phyloP scores from a whole-genome alignment of 2,329 filamentous ascomycete genomes.

The Phoma herbarum region DNA sequence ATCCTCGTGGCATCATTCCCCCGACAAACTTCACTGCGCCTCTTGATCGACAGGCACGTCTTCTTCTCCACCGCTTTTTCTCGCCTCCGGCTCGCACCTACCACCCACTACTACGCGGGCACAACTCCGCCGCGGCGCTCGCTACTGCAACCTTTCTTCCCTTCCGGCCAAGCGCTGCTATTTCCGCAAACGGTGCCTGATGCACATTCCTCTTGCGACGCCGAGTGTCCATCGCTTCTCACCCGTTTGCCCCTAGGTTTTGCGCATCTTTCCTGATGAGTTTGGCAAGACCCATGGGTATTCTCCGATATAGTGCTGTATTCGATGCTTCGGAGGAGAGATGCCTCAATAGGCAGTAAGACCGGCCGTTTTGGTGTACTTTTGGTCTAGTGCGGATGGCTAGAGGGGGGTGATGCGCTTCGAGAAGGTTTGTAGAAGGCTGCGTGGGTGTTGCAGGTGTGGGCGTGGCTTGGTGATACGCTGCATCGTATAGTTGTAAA shows the following conservation, averaged over 20 bases:
- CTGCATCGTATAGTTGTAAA: not conserved
- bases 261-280: conserved; percentile 17
- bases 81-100: not conserved
- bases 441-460: not conserved
- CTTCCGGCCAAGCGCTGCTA: conserved; percentile 7
- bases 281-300: not conserved
- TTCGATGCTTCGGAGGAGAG: conserved; percentile 16
- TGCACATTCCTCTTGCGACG: conserved; percentile 1
- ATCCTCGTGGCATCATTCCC: not conserved
- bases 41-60: conserved; percentile 13
- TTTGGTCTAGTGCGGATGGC: not conserved
- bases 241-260: not conserved
- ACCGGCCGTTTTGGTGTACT: not conserved
- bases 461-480: not conserved
- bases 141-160: not conserved
- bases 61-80: not conserved
- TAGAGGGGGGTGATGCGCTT: conserved; percentile 5
- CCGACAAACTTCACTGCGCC: conserved; percentile 9
- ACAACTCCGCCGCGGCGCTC: conserved; percentile 1
- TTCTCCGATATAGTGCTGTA: conserved; percentile 21
- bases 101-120: not conserved
- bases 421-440: conserved; percentile 12
- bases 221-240: conserved; percentile 2
- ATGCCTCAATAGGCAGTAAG: conserved; percentile 15
- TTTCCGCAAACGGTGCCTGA: conserved; percentile 13